Conservation (phyloP, 306 rosid genomes). For the Quercus robur region DNA sequence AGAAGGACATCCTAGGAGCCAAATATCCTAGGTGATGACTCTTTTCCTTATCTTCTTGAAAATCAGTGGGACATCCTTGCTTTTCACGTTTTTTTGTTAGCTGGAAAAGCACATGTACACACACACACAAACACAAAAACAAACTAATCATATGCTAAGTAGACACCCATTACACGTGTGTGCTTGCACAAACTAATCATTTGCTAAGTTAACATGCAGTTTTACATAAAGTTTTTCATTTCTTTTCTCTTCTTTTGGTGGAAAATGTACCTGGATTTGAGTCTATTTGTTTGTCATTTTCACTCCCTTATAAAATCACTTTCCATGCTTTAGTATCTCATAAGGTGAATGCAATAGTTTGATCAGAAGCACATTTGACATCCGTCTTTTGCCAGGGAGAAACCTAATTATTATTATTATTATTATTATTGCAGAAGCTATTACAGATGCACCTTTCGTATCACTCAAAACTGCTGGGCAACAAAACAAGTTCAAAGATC, state of each 20-base stretch:
- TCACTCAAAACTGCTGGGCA: constrained; percentile 74
- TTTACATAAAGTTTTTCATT: background rate
- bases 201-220: too few relatives aligned
- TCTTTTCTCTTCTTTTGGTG: background rate
- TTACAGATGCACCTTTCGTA: constrained; percentile 90
- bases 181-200: too few relatives aligned
- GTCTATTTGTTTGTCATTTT: too few relatives aligned
- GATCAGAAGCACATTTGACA: background rate
- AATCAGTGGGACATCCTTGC: background rate
- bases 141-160: too few relatives aligned
- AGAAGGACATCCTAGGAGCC: constrained; percentile 79
- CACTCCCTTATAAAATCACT: too few relatives aligned
- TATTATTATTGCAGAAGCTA: constrained; percentile 78
- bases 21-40: constrained; percentile 65
- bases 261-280: background rate
- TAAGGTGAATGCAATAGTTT: background rate
- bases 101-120: too few relatives aligned
- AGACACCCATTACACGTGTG: too few relatives aligned
- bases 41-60: background rate
- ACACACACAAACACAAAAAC: too few relatives aligned
- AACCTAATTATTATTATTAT: constrained; percentile 17
- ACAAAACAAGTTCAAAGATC: constrained; percentile 96
- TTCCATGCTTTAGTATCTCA: background rate
- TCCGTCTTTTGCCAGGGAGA: background rate
- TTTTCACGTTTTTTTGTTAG: background rate